Evolutionary conservation across 495 filamentous ascomycete genomes (phyloP), one percentile per base, ranked within the genome.

Genomic region (Bacidia gigantensis): DNA sequence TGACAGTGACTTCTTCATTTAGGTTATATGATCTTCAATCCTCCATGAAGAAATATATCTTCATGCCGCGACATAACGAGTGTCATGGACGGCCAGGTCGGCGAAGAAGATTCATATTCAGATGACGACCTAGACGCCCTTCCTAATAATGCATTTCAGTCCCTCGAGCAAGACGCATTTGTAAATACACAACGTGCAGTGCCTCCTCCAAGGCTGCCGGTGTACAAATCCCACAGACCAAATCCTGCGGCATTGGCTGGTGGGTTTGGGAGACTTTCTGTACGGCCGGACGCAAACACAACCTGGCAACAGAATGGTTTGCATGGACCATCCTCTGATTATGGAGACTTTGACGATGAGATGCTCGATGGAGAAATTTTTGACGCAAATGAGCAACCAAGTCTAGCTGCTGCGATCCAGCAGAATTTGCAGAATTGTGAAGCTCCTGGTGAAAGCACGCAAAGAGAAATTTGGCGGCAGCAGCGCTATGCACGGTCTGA

Each of bases 91-190:
- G 67, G 69, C 56, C 56, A 41, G 55, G 68, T 67, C 69, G 77
- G 76, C 46, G 67, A 72, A 58, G 79, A 82, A 63, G 80, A 81
- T 49, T 73, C 71, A 62, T 82, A 81, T 66, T 79, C 72, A 55
- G 83, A 83, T 63, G 76, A 82, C 60, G 75, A 72, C 57, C 69
- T 81, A 56, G 79, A 80, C 58, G 69, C 67, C 50, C 63, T 82
- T 44, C 74, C 77, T 41, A 58, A 69, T 22, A 65, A 74, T 55
- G 69, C 73, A 12, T 65, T 78, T 46, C 62, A 68, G 40, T 66
- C 77, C 57, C 62, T 82, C 23, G 77, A 81, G 60, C 68, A 79
- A 53, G 67, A 70, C 64, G 76, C 77, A 14, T 69, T 71, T 38
- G 68, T 65, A 53, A 70, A 72, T 26, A 81, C 72, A 2, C 78